Conservation (phyloP, 2,329 filamentous ascomycete species). For the Scolecobasidium constrictum region DNA sequence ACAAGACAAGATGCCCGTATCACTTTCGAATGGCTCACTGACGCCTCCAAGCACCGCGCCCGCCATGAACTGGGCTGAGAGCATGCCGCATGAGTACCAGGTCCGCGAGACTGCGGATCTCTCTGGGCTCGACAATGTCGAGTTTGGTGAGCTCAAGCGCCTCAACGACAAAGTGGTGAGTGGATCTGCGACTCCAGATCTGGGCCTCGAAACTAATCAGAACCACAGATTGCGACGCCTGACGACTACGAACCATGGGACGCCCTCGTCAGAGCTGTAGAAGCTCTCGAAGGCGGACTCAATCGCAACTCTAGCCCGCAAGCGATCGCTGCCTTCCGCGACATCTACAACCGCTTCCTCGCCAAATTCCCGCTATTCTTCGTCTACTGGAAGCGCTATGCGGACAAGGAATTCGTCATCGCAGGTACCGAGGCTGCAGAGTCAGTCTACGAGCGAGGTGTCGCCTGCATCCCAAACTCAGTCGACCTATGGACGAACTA, state of each 20-base stretch:
- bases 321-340: constrained; percentile 76
- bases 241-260: constrained; percentile 96
- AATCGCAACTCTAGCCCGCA: constrained; percentile 95
- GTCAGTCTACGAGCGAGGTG: constrained; percentile 89
- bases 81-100: constrained; percentile 2
- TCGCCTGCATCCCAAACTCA: constrained; percentile 84
- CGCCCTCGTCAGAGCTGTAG: constrained; percentile 72
- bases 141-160: constrained; percentile 72
- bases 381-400: constrained; percentile 99
- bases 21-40: too few species aligned
- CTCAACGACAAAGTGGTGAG: constrained; percentile 68
- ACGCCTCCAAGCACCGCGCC: neutral
- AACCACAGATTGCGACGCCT: constrained; percentile 50
- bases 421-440: constrained; percentile 94
- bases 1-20: too few species aligned
- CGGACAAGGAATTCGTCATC: constrained; percentile 93
- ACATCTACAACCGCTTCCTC: constrained; percentile 85
- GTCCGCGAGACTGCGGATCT: constrained; percentile 7
- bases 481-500: constrained; percentile 97
- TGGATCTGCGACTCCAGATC: constrained; percentile 17
- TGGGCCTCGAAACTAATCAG: neutral
- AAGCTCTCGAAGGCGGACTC: constrained; percentile 80
- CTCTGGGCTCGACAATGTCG: constrained; percentile 46
- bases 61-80: neutral
- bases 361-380: constrained; percentile 92